Base-by-base conservation (phyloP, 2,329 filamentous ascomycete genomes). In the Calonectria montana region DNA sequence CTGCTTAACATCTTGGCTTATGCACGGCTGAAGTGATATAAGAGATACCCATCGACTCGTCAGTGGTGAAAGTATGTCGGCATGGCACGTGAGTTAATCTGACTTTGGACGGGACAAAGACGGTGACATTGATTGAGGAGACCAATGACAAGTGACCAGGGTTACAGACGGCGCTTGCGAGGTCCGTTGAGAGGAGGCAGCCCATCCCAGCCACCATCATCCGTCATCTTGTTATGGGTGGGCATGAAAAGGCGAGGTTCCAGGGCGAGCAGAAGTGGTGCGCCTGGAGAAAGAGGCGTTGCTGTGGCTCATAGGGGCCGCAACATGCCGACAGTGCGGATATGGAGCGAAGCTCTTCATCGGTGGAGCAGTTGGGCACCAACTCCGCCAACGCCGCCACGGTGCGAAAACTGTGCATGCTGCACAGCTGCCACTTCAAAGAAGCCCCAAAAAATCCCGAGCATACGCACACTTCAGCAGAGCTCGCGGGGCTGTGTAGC, bases 401-500 rank as follows among this genome's bases (percentile, higher is more conserved):
- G 57, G 65, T 71, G 64, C 39, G 48, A 18, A 53, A 7, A 71
- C 69, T 63, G 69, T 68, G 12, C 69, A 59, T 18, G 27, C 39
- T 29, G 45, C 55, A 18, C 63, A 71, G 53, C 62, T 21, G 41
- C 39, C 65, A 27, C 53, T 59, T 39, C 53, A 29, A 23, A 23
- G 18, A 62, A 16, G 29, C 48, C 31, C 66, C 35, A n/a, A 53
- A 59, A 47, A 43, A 37, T 10, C 39, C 25, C 15, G 47, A 35
- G 50, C 45, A 43, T 43, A 64, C 53, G 45, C 47, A 70, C 18
- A 55, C 43, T 67, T 70, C 67, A 64, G 70, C 67, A 67, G 53
- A 39, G 43, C 27, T n/a, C 25, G 37, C 7, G 70, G 66, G 70
- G 70, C 70, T 70, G 70, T 72, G 70, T 61, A 39, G 21, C 25